Base-by-base conservation (phyloP, 805 yeast species). In the Saturnispora sekii region DNA sequence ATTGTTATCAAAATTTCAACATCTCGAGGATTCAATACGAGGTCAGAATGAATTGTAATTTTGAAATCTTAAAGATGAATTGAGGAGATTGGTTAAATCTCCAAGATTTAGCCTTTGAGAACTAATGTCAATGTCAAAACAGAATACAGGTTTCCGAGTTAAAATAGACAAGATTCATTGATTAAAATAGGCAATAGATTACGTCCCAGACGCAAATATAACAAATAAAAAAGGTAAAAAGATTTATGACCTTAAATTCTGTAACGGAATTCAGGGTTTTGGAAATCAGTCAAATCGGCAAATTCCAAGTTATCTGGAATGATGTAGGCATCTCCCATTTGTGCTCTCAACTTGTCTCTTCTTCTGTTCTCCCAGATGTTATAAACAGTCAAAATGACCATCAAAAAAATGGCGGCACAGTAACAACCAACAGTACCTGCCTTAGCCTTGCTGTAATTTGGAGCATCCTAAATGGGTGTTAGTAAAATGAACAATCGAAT, bases 231-330 rank as follows among this genome's bases (percentile, higher is more conserved):
- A 21, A 21, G 26, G 26, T 21, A 21, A 5, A 21, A 21, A 21
- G 26, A 21, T 4, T 21, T 21, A 8, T 21, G 8, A 21, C 26
- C 26, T 32, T 16, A 39, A 32, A 39, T 15, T 31, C 42, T 37
- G 32, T 75, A 77, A 53, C 82, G 65, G 55, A 77, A 77, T 43
- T 63, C 63, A 4, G 74, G 74, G 57, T 76, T 77, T 56, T 76
- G 74, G 51, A 69, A 72, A 53, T 73, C 77, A 41, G 65, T 41
- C 14, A 45, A 38, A 37, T 46, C 49, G 0, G 74, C 72, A 40
- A 67, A 46, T 44, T 68, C 61, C 10, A 65, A 66, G n/a, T 54
- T 51, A 11, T 45, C 54, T n/a, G 52, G 55, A 36, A 53, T 64
- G 35, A 57, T 55, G 38, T 60, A 59, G 4, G 59, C 65, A 15